Evolutionary conservation across 345 rosid genomes (phyloP).

Genomic region (Eucalyptus coolabah): DNA sequence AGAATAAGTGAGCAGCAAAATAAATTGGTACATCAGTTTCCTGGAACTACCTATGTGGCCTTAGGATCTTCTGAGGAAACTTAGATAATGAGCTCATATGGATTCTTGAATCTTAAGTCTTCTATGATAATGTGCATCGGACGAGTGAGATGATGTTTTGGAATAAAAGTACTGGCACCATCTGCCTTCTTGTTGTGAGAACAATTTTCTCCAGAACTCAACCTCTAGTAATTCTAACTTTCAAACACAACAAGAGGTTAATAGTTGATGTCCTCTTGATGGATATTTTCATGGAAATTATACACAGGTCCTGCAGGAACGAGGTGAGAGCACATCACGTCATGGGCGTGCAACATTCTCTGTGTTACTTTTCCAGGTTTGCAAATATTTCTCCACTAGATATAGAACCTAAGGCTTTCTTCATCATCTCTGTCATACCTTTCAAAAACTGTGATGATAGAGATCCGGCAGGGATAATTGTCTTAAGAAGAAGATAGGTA

Average conservation of each 20-base stretch:
- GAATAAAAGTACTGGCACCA: not conserved
- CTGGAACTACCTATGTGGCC: not conserved
- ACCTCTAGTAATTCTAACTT: not conserved
- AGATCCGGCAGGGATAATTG: not conserved
- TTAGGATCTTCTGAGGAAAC: not conserved
- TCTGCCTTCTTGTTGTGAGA: not conserved
- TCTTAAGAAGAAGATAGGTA: not conserved
- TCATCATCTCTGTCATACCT: not conserved
- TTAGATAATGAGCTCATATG: not conserved
- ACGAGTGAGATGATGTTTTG: not conserved
- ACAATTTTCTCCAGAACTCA: not conserved
- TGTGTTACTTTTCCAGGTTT: constrained; percentile 94
- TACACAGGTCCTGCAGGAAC: constrained; percentile 91
- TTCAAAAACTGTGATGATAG: not conserved
- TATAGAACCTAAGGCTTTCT: not conserved
- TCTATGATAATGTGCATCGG: not conserved
- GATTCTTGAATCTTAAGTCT: not conserved
- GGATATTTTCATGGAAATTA: not conserved
- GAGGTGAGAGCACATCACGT: constrained; percentile 98
- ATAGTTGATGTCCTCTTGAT: not conserved
- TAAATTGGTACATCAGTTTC: not conserved
- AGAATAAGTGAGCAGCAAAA: not conserved
- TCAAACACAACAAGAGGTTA: not conserved
- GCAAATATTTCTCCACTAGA: not conserved
- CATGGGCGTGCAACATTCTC: constrained; percentile 99